Evolutionary conservation across 257 asterid species (phyloP).

Genomic region (Nicotiana tabacum): DNA sequence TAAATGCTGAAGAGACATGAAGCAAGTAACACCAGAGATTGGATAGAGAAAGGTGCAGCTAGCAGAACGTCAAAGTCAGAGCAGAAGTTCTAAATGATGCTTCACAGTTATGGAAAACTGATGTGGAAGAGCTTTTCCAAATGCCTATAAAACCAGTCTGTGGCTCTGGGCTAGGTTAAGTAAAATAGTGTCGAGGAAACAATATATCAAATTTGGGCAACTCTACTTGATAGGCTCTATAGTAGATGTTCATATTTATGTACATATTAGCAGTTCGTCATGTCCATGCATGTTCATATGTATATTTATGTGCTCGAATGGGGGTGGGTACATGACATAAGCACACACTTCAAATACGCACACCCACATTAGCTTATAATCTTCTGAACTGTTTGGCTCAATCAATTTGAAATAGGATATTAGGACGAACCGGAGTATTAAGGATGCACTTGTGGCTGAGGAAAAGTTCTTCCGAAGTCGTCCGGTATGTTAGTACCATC

Average conservation of each 20-base stretch:
- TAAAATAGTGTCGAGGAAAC: not conserved
- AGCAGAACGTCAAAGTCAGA: not conserved
- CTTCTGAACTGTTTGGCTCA: not conserved
- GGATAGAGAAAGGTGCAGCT: not conserved
- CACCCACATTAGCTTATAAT: not conserved
- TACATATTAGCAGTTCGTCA: not conserved
- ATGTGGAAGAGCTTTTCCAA: not conserved
- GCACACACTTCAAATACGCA: not conserved
- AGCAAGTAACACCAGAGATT: not conserved
- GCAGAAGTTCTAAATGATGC: not conserved
- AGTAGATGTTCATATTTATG: not conserved
- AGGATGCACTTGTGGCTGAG: conserved; percentile 87
- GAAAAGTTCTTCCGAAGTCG: conserved; percentile 83
- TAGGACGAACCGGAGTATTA: conserved; percentile 57
- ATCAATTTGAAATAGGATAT: conserved; percentile 58
- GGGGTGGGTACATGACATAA: not conserved
- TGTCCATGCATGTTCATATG: not conserved
- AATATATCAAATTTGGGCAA: not conserved
- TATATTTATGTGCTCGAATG: not conserved
- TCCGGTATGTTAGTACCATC: conserved; percentile 46
- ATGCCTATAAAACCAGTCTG: not conserved
- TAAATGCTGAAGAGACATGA: not conserved
- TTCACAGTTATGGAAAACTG: not conserved
- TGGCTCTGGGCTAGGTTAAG: not conserved
- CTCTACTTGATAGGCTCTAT: not conserved